These are phyloP conservation scores for Psilocybe cyanescens DNA, from an alignment of 768 basidiomycete species.

Conservation along the genomic window DNA sequence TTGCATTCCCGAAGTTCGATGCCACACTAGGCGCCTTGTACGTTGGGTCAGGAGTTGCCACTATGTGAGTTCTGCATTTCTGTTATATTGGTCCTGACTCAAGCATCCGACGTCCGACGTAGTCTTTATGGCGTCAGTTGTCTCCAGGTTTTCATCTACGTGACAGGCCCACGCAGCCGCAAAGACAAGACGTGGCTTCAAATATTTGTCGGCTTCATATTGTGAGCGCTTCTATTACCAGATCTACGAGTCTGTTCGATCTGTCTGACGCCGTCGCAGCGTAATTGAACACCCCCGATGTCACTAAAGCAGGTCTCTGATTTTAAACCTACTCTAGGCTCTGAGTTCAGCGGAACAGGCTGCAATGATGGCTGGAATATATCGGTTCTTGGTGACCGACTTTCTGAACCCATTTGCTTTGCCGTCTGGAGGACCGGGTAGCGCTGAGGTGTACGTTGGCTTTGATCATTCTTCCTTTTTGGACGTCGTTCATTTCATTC, in stretches of 20 bases:
- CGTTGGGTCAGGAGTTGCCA: constrained; percentile 16
- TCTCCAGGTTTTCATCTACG: constrained; percentile 18
- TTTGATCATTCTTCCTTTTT: not conserved
- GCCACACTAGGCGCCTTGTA: constrained; percentile 18
- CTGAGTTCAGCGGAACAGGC: constrained; percentile 15
- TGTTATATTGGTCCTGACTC: not conserved
- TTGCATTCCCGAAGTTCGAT: constrained; percentile 13
- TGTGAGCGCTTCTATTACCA: constrained; percentile 9
- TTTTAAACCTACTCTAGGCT: not conserved
- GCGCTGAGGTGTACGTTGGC: constrained; percentile 14
- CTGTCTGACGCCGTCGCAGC: not conserved
- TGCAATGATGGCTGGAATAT: constrained; percentile 16
- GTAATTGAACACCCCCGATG: not conserved
- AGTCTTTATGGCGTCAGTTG: constrained; percentile 18
- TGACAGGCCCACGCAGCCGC: constrained; percentile 7
- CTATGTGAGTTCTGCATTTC: constrained; percentile 12
- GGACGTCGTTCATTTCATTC: not conserved
- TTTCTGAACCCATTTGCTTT: constrained; percentile 14
- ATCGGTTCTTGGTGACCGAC: constrained; percentile 17
- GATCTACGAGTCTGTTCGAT: not conserved
- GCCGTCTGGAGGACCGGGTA: constrained; percentile 16
- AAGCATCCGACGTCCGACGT: not conserved
- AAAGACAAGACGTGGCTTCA: constrained; percentile 17
- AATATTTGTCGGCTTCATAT: constrained; percentile 10
- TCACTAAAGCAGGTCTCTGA: not conserved